A percentile compares a stretch with the other conserved stretches of the same genome.
Evolutionary conservation across 106 monocot species (phyloP).

Genomic region (Iris macrosiphon): DNA sequence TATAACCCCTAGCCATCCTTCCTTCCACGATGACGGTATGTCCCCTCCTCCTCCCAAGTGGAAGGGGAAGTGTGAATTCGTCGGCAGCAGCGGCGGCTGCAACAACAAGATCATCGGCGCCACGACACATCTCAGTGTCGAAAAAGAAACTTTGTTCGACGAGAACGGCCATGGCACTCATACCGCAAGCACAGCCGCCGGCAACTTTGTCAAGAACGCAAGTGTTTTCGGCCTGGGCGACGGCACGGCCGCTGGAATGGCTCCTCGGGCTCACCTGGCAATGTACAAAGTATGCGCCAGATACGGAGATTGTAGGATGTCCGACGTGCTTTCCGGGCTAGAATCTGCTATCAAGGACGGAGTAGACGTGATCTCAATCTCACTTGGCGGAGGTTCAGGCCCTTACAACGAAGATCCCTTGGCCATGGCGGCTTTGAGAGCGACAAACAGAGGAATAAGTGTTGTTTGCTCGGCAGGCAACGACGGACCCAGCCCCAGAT

Average conservation of each 20-base stretch:
- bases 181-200: constrained; percentile 39
- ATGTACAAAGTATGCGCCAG: constrained; percentile 24
- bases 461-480: constrained; percentile 16
- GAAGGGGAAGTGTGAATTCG: constrained; percentile 3
- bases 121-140: not conserved
- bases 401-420: constrained; percentile 4
- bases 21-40: not conserved
- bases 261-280: constrained; percentile 37
- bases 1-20: not conserved
- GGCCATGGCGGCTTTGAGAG: constrained; percentile 10
- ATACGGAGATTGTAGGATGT: not conserved
- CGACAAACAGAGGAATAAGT: constrained; percentile 10
- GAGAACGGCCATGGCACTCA: constrained; percentile 42
- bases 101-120: constrained; percentile 18
- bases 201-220: constrained; percentile 9
- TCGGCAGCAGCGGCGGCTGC: not conserved
- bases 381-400: not conserved
- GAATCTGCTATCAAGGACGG: constrained; percentile 31
- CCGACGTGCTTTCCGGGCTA: constrained; percentile 12
- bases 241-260: constrained; percentile 29
- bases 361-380: constrained; percentile 27
- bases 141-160: constrained; percentile 11
- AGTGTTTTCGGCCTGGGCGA: constrained; percentile 25
- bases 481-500: not conserved
- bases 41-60: not conserved